phyloP scores from a whole-genome alignment of 192 early-diverging fungal genomes.

The Backusella circina region DNA sequence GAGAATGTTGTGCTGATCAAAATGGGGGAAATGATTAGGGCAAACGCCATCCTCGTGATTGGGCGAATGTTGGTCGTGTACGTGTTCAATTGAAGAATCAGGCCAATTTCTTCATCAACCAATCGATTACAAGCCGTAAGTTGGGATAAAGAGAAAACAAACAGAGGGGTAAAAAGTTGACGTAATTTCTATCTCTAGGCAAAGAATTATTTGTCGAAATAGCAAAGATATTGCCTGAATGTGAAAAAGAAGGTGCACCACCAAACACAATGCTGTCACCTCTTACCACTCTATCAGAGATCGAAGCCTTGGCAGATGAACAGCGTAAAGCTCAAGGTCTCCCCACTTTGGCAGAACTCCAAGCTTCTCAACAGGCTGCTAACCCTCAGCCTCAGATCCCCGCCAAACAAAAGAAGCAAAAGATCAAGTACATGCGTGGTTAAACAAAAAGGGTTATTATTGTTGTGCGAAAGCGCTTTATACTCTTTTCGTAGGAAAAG shows the following conservation, averaged over 20 bases:
- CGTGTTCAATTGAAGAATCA: conserved; percentile 57
- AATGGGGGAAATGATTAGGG: conserved; percentile 7
- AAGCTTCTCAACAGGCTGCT: background rate
- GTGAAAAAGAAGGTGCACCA: conserved; percentile 23
- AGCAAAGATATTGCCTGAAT: conserved; percentile 22
- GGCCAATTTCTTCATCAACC: conserved; percentile 37
- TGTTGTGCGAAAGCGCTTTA: background rate
- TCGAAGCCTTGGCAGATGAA: conserved; percentile 32
- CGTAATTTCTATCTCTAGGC: conserved; percentile 17
- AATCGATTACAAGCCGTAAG: conserved; percentile 52
- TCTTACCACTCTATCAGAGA: conserved; percentile 21
- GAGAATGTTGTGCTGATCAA: background rate
- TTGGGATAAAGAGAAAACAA: background rate
- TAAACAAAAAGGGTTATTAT: background rate
- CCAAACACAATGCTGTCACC: conserved; percentile 32
- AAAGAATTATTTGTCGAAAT: conserved; percentile 30
- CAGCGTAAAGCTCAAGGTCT: conserved; percentile 31
- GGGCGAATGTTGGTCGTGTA: conserved; percentile 66
- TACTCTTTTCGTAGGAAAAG: conserved; percentile 21
- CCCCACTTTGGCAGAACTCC: conserved; percentile 25
- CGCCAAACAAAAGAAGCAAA: conserved; percentile 25
- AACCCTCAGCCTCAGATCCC: background rate
- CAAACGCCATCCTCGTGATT: conserved; percentile 70
- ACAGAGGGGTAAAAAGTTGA: no score
- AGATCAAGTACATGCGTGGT: conserved; percentile 28